These are phyloP conservation scores for Hordeum vulgare DNA, from an alignment of 176 grass and related monocot genomes.

Conservation along the genomic window DNA sequence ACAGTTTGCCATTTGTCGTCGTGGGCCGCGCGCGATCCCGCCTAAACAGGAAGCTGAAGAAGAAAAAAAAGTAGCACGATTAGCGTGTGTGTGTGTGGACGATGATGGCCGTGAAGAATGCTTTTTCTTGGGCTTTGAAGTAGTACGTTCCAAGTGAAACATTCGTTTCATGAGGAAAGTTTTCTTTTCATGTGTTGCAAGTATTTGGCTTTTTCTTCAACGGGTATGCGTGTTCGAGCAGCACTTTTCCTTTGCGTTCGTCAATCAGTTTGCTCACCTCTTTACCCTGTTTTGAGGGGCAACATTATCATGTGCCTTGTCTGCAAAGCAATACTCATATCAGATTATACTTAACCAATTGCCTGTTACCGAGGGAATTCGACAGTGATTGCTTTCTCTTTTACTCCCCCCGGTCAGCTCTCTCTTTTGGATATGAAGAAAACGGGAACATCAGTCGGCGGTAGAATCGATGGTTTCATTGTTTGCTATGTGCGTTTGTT, in stretches of 20 bases:
- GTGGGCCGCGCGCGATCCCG: background rate
- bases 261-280: background rate
- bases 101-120: background rate
- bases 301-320: background rate
- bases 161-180: background rate
- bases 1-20: too few species aligned
- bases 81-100: too few species aligned
- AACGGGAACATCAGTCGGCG: background rate
- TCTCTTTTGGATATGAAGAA: background rate
- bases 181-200: background rate
- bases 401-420: background rate
- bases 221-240: background rate
- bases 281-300: constrained; percentile 8
- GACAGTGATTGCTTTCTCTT: background rate
- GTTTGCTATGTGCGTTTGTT: background rate
- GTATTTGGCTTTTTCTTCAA: background rate
- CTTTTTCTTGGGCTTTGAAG: constrained; percentile 23
- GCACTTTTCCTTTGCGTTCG: background rate
- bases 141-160: background rate
- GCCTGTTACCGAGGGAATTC: background rate
- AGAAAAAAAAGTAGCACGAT: too few species aligned
- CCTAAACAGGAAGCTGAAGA: too few species aligned
- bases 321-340: background rate
- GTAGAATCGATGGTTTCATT: background rate
- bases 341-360: background rate